These are phyloP conservation scores for Gossypium davidsonii DNA, from an alignment of 441 rosid species.

Conservation along the genomic window DNA sequence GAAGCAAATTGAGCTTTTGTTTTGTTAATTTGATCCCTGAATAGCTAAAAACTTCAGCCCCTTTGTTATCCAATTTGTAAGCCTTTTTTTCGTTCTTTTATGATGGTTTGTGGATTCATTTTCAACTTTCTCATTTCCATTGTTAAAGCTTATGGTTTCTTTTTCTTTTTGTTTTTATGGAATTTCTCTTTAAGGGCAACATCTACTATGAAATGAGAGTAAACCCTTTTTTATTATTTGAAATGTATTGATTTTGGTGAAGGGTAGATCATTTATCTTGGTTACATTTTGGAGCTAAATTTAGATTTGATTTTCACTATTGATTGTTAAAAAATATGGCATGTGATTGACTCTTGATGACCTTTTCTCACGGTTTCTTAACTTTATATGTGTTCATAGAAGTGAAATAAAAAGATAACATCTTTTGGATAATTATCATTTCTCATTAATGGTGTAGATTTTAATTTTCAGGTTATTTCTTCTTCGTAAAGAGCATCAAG, in stretches of 20 bases:
- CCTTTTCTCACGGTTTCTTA: not conserved
- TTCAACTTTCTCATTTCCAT: not conserved
- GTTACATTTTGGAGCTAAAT: constrained; percentile 6
- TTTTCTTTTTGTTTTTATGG: not conserved
- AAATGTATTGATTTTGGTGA: constrained; percentile 3
- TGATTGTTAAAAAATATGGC: constrained; percentile 1
- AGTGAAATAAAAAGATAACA: constrained; percentile 13
- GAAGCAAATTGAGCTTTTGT: constrained; percentile 16
- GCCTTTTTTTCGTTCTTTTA: not conserved
- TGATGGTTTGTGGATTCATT: not conserved
- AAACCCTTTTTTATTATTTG: not conserved
- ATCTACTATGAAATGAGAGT: too few relatives aligned
- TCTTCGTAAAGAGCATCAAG: not conserved
- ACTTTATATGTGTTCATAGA: not conserved
- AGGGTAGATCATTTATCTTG: constrained; percentile 11
- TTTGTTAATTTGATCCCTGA: not conserved
- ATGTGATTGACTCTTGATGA: not conserved
- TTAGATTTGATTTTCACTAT: constrained; percentile 8
- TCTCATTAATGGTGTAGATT: constrained; percentile 7
- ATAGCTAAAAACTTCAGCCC: not conserved
- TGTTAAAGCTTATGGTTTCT: not conserved
- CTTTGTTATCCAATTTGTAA: constrained; percentile 21
- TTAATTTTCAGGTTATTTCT: not conserved
- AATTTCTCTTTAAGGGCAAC: not conserved
- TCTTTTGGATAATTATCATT: constrained; percentile 16